Evolutionary conservation across 1,139 yeast species (phyloP).

Genomic region (Ogataea hybrid): DNA sequence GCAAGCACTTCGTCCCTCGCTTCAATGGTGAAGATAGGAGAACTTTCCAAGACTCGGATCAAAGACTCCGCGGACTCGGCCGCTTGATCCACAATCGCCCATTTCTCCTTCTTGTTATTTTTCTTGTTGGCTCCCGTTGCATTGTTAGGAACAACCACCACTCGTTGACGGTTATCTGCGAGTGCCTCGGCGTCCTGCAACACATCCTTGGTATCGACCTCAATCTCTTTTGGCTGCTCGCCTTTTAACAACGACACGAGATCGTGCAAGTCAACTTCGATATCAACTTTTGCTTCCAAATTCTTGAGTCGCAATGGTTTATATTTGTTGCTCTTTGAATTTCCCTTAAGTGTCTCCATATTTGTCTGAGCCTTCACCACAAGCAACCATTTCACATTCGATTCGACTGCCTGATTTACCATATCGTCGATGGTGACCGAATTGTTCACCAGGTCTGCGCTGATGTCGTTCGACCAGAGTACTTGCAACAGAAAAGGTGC

Average conservation of each 20-base stretch:
- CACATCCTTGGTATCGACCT: slow-evolving; percentile 6
- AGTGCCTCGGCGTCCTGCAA: slow-evolving; percentile 6
- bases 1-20: slow-evolving; percentile 80
- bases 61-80: slow-evolving; percentile 56
- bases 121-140: slow-evolving; percentile 70
- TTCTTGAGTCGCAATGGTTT: slow-evolving; percentile 76
- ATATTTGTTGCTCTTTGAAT: slow-evolving; percentile 47
- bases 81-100: slow-evolving; percentile 78
- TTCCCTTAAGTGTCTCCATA: slow-evolving; percentile 32
- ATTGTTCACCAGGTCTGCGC: slow-evolving; percentile 63
- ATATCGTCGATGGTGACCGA: slow-evolving; percentile 66
- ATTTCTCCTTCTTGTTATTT: slow-evolving; percentile 71
- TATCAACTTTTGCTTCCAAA: slow-evolving; percentile 55
- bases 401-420: slow-evolving; percentile 57
- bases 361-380: slow-evolving; percentile 61
- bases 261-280: slow-evolving; percentile 70
- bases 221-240: slow-evolving; percentile 26
- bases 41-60: slow-evolving; percentile 51
- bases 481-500: slow-evolving; percentile 62
- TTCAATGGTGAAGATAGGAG: slow-evolving; percentile 77
- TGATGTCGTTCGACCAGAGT: slow-evolving; percentile 69
- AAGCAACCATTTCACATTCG: slow-evolving; percentile 74
- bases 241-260: slow-evolving; percentile 47
- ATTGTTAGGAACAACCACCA: slow-evolving; percentile 61
- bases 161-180: slow-evolving; percentile 50